phyloP scores from a whole-genome alignment of 139 green algal species.

The Parachlorella kessleri region DNA sequence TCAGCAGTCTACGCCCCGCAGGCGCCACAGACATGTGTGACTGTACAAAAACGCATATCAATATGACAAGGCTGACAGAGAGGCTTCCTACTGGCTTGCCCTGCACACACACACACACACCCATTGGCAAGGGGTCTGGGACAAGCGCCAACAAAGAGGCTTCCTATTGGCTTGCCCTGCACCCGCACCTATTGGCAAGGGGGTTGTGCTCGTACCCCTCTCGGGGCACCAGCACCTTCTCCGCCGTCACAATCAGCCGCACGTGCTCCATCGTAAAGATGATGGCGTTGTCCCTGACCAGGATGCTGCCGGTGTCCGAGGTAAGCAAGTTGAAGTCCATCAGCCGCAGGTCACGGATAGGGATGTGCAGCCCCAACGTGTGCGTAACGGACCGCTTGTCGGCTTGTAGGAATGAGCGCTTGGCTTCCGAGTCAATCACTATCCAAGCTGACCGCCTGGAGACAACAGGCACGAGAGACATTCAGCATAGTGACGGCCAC shows the following conservation, averaged over 20 bases:
- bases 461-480: no score
- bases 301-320: constrained; percentile 55
- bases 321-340: constrained; percentile 70
- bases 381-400: constrained; percentile 83
- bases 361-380: constrained; percentile 71
- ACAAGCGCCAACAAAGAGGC: no score
- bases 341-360: constrained; percentile 84
- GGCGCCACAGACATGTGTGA: no score
- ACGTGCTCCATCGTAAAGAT: constrained; percentile 83
- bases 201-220: constrained; percentile 43
- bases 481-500: no score
- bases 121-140: constrained; percentile 11
- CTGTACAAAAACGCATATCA: no score
- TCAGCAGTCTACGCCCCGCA: no score
- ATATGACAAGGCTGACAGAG: no score
- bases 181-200: not conserved
- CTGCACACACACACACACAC: not conserved
- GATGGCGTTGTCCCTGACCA: constrained; percentile 84
- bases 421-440: constrained; percentile 49
- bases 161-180: no score
- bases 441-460: constrained; percentile 56
- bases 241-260: constrained; percentile 74
- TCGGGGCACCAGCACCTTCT: constrained; percentile 59
- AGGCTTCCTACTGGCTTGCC: no score
- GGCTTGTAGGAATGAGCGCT: constrained; percentile 50